Base-by-base conservation (phyloP, 2,329 filamentous ascomycete genomes). In the Fusarium palustre region DNA sequence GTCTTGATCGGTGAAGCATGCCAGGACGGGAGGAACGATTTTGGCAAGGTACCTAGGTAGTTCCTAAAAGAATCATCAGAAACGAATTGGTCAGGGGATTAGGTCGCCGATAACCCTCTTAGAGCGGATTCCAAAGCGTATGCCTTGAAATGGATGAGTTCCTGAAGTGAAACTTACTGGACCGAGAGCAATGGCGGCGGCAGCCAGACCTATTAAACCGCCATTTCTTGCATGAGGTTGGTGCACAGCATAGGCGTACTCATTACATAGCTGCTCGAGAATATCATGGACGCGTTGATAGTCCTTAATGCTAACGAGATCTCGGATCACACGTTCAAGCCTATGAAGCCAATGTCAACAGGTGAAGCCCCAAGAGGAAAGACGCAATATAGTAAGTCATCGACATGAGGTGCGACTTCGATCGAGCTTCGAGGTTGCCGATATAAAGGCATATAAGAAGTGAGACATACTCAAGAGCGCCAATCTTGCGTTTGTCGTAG, bases 1-100 rank as follows among this genome's bases (percentile, higher is more conserved):
- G 91, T 99, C 96, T 83, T 98, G 96, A 74, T 99, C 97, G 60
- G 92, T 93, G 81, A 99, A 99, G 84, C 97, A 99, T 54, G 96
- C 96, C 46, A 99, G 87, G 7, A 99, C 96, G 5, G 97, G 97
- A 46, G 95, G 95, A 1, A 99, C 95, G 73, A 99, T 98, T 74
- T 94, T 91, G 77, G 94, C 91, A 52, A 99, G 87, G 78, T 98
- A 97, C 65, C 91, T 91, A 33, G 96, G 94, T 59, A 99, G 89
- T 79, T 97, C 95, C 90, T 97, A 80, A 34, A 15, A 38, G 25
- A 18, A 15, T 28, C 5, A 47, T 74, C 28, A 72, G 59, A 48
- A 31, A 8, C 39, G 25, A 24, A 42, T 15, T 20, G 46, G 18
- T 15, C 20, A 34, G 5, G 34, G 25, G 34, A 3, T 28, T 22